Evolutionary conservation across 495 filamentous ascomycete species (phyloP), one percentile per base, ranked within the genome.

Genomic region (Aspergillus sclerotioniger): DNA sequence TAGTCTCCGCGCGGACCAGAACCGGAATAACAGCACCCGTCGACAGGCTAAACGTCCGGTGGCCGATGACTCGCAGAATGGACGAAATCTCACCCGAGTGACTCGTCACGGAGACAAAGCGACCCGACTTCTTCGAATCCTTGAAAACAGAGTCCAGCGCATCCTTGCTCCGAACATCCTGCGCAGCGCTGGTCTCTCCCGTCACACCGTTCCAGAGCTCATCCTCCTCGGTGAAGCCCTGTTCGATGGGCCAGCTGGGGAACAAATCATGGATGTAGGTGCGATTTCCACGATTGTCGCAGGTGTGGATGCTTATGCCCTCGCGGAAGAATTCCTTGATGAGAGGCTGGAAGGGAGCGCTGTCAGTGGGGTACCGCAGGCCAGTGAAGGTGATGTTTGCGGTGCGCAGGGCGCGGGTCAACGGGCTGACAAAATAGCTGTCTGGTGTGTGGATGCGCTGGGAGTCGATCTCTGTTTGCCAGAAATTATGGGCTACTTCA

Each of bases 311-410:
- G 45, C 84, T 83, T 54, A 92, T 83, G 1, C 79, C 76, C 62
- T 96, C 91, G 45, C 91, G 82, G 57, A 93, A 72, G 19, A 83
- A 68, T 64, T 93, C 89, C 65, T 87, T 89, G 63, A 94, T 75
- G 2, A 76, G 72, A 0, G 89, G 88, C 0, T 70, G 71, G 70
- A 88, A 90, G 6, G 77, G 25, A 5, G 25, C 25, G 25, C 25
- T 68, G 16, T 62, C 58, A 12, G 57, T 47, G 0, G 86, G 85
- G 0, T 88, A 68, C 8, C 68, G 43, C 4, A 90, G 77, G 13
- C 72, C 76, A 12, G 61, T 57, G 73, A 89, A 92, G 1, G 85
- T 86, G 54, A 84, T 55, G 32, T 80, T 76, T 28, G 83, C 82
- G 1, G 89, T 92, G 31, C 80, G 74, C 3, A 90, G 75, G 63